These are phyloP conservation scores for Globisporangium recalcitrans DNA, from an alignment of 352 stramenopile genomes.

Conservation along the genomic window DNA sequence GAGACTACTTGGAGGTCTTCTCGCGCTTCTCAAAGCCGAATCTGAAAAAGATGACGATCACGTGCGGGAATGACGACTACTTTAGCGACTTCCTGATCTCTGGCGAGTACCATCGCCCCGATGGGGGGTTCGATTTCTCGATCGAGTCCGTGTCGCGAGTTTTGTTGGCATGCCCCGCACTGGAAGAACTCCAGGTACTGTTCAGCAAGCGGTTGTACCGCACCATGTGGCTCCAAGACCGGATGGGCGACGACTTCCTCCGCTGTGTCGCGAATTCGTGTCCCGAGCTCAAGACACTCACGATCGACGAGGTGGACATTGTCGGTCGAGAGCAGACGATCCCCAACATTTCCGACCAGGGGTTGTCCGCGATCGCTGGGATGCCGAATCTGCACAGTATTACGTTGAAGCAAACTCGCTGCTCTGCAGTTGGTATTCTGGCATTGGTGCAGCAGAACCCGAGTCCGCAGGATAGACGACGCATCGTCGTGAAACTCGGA, in stretches of 20 bases:
- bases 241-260: conserved; percentile 4
- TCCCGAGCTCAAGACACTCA: neutral
- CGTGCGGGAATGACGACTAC: conserved; percentile 4
- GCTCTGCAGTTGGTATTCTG: neutral
- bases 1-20: neutral
- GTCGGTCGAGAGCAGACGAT: neutral
- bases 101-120: conserved; percentile 4
- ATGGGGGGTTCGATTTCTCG: neutral
- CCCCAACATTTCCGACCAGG: conserved; percentile 3
- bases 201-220: conserved; percentile 1
- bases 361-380: neutral
- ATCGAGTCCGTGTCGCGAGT: conserved; percentile 1
- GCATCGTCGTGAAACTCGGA: conserved; percentile 3
- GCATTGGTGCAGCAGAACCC: neutral
- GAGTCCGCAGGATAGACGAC: neutral
- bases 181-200: conserved; percentile 16
- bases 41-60: conserved; percentile 10
- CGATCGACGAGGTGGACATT: conserved; percentile 10
- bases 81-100: neutral
- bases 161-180: conserved; percentile 6
- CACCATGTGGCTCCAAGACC: too few species aligned
- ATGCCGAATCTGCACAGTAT: conserved; percentile 4
- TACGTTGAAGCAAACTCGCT: conserved; percentile 8
- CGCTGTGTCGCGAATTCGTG: neutral
- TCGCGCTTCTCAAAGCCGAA: neutral